Percentiles rank a stretch among this genome's conserved stretches.
These are phyloP conservation scores for Fremontodendron californicum DNA, from an alignment of 345 rosid genomes.

Conservation along the genomic window DNA sequence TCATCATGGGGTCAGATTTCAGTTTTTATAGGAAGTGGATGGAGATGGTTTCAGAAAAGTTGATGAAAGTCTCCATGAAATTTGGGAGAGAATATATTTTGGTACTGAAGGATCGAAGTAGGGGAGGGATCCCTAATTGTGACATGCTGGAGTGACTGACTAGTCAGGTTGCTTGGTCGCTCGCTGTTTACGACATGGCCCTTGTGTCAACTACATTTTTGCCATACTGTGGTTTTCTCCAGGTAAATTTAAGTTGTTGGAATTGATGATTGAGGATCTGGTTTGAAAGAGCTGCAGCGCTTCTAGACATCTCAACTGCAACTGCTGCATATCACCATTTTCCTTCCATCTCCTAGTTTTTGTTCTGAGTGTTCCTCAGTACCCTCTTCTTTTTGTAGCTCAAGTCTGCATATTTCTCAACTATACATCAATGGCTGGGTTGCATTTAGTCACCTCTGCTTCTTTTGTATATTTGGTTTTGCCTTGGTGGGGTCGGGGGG, in stretches of 20 bases:
- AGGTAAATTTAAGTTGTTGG: conserved; percentile 11
- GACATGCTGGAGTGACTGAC: not conserved
- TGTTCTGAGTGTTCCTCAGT: conserved; percentile 4
- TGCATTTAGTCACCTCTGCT: conserved; percentile 17
- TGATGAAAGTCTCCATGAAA: conserved; percentile 3
- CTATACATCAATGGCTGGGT: conserved; percentile 8
- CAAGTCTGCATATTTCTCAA: conserved; percentile 22
- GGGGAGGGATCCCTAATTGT: not conserved
- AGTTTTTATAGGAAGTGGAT: conserved; percentile 17
- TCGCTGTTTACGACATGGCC: conserved; percentile 4
- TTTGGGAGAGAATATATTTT: conserved; percentile 7
- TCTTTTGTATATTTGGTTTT: conserved; percentile 2
- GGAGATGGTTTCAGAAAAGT: conserved; percentile 9
- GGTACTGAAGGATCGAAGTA: conserved; percentile 10
- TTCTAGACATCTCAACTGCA: conserved; percentile 20
- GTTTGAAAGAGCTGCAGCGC: conserved; percentile 18
- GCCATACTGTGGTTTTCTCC: conserved; percentile 5
- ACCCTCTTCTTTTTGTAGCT: not conserved
- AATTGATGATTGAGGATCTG: conserved; percentile 14
- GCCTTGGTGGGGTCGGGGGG: conserved; percentile 18
- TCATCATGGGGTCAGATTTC: conserved; percentile 40
- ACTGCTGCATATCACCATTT: conserved; percentile 13
- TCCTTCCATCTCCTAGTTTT: conserved; percentile 11
- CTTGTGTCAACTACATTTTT: not conserved
- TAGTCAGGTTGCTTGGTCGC: conserved; percentile 12